Evolutionary conservation across 768 basidiomycete species (phyloP), one percentile per base, ranked within the genome.

Genomic region (Termitomyces sp.): DNA sequence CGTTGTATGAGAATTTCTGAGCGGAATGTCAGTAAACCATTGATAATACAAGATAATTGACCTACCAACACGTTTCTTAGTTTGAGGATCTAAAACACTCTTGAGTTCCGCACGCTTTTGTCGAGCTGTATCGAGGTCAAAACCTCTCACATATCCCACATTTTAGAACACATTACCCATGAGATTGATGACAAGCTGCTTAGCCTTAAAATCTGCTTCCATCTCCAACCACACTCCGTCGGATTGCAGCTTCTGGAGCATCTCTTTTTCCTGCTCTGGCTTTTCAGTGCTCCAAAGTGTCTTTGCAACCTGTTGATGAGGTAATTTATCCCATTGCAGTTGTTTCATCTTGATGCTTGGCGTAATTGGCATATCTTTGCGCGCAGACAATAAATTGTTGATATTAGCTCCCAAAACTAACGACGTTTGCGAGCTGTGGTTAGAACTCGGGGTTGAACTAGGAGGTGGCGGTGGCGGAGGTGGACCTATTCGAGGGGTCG

Each of bases 281-380:
- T 79, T 70, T 58, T 92, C 90, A 40, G 81, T 80, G 53, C 79
- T 88, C 90, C 94, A 99, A 14, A 98, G 75, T 0, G 95, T 98
- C 68, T 88, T 89, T 1, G 77, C 77, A 35, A 93, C 86, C 64
- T 91, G 87, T 62, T 90, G 87, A 57, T 93, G 93, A 24, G 91
- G 86, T n/a, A 99, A 79, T 67, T 98, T 98, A 69, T 98, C 95
- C 96, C 96, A 99, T 68, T 98, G 95, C 56, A 99, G 76, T 69
- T 98, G 94, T 69, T 98, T 98, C 90, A 98, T 94, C 79, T 94
- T 94, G 36, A 85, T 90, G 59, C 81, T 86, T 2, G 95, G 91
- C 33, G 90, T 87, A 44, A 94, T 80, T 3, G 85, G 79, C 67
- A 97, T 83, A 66, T 93, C 92, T 72, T 98, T 98, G 50, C 93